phyloP scores from a whole-genome alignment of 257 asterid species.

The Nicotiana tomentosiformis region DNA sequence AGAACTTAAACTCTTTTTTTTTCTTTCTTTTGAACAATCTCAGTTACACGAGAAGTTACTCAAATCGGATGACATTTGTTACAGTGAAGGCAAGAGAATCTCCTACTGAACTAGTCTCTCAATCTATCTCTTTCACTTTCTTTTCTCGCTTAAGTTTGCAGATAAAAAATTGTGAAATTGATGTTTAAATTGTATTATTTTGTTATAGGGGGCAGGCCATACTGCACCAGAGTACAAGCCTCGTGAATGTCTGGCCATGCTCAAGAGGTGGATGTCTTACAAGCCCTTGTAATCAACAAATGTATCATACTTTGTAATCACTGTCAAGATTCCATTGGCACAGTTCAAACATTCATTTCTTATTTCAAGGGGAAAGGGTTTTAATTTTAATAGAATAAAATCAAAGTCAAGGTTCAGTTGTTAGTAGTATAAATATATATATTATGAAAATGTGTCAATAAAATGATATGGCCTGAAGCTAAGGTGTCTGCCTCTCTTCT shows the following conservation, averaged over 20 bases:
- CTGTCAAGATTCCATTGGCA: background rate
- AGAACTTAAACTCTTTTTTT: background rate
- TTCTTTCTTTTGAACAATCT: background rate
- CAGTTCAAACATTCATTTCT: background rate
- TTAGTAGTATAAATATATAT: too few relatives aligned
- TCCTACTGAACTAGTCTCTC: background rate
- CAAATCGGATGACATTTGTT: slow-evolving; percentile 21
- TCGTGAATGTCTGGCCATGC: slow-evolving; percentile 13
- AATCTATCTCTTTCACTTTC: background rate
- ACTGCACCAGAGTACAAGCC: slow-evolving; percentile 7
- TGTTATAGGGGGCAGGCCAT: slow-evolving; percentile 9
- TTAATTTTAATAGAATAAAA: too few relatives aligned
- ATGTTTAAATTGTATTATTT: background rate
- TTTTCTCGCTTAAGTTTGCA: background rate
- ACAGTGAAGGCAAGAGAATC: slow-evolving; percentile 16
- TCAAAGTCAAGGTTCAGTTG: too few relatives aligned
- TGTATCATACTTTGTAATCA: background rate
- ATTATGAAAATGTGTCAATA: too few relatives aligned
- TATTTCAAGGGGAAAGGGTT: background rate
- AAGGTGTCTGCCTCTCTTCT: too few relatives aligned
- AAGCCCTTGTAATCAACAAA: slow-evolving; percentile 5
- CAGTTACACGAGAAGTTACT: slow-evolving; percentile 15
- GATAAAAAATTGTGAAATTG: too few relatives aligned
- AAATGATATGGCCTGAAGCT: too few relatives aligned
- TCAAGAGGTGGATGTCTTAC: slow-evolving; percentile 16